Percentiles rank a stretch among this genome's conserved stretches.
Evolutionary conservation across 768 basidiomycete species (phyloP).

Genomic region (Naganishia onofrii): DNA sequence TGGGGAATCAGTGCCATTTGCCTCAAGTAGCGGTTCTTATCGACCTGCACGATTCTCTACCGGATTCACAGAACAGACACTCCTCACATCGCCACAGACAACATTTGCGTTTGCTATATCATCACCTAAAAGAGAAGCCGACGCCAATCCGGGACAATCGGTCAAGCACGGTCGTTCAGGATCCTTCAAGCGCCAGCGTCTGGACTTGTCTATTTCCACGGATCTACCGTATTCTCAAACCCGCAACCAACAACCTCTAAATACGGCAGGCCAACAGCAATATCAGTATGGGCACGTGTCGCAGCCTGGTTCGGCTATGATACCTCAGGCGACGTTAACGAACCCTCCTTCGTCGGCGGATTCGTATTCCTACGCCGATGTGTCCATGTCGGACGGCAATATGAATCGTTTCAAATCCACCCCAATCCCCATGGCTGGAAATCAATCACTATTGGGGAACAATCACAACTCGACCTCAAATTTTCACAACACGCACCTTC

Average conservation of each 20-base stretch:
- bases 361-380: neutral
- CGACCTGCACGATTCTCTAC: neutral
- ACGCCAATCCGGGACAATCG: neutral
- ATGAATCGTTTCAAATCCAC: neutral
- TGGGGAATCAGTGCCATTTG: too few species aligned
- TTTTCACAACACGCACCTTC: neutral
- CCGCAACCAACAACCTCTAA: neutral
- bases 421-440: neutral
- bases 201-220: neutral
- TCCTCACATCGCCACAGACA: neutral
- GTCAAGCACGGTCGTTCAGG: neutral
- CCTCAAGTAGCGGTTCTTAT: neutral
- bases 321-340: neutral
- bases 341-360: neutral
- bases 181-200: neutral
- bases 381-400: neutral
- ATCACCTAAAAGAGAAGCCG: constrained; percentile 2
- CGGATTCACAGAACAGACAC: too few species aligned
- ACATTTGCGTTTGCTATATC: neutral
- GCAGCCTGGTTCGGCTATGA: neutral
- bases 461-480: neutral
- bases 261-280: neutral
- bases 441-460: neutral
- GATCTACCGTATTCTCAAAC: neutral
- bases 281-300: neutral